These are phyloP conservation scores for Coemansia pectinata DNA, from an alignment of 192 early-diverging fungal species.

Conservation along the genomic window DNA sequence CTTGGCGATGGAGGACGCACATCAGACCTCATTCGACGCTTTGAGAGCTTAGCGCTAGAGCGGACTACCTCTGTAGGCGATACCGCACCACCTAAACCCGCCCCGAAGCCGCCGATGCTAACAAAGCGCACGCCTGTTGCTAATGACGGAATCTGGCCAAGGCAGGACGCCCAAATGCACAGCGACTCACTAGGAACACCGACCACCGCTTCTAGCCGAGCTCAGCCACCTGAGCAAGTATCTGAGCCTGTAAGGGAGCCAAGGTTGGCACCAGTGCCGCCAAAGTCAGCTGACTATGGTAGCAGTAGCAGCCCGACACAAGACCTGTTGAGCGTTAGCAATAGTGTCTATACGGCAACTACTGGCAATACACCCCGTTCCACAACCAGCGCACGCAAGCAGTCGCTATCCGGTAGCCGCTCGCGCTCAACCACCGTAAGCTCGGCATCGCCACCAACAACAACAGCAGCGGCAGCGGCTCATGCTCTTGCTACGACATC, in stretches of 20 bases:
- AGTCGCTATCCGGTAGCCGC: background rate
- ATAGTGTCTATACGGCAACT: conserved; percentile 8
- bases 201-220: background rate
- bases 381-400: background rate
- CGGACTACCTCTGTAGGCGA: background rate
- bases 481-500: background rate
- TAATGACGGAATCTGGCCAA: conserved; percentile 8
- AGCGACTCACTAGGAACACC: background rate
- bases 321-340: conserved; percentile 18
- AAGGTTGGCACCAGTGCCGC: background rate
- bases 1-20: conserved; percentile 27
- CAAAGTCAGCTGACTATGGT: background rate
- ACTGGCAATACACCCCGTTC: background rate
- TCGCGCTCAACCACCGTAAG: background rate
- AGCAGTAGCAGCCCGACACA: conserved; percentile 5
- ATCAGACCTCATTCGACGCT: conserved; percentile 44
- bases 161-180: conserved; percentile 1
- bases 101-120: conserved; percentile 9
- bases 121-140: conserved; percentile 18
- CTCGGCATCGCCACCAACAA: background rate
- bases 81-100: background rate
- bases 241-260: background rate
- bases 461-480: background rate
- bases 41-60: conserved; percentile 35
- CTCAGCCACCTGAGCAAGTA: conserved; percentile 1